A percentile compares a stretch with the other conserved stretches of the same genome.
phyloP scores from a whole-genome alignment of 169 alveolate genomes.

The Fabrea salina region DNA sequence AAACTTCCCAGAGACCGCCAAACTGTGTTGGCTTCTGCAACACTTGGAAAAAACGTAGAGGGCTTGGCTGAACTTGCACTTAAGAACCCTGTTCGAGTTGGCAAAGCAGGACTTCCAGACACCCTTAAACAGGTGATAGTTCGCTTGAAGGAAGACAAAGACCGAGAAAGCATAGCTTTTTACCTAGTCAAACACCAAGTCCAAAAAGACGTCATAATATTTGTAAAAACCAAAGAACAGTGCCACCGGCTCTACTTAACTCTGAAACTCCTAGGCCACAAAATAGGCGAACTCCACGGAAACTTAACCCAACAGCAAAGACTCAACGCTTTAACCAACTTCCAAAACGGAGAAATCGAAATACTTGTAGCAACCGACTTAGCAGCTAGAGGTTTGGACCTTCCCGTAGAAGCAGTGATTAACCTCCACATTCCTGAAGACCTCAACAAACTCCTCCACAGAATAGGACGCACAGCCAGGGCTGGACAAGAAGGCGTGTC shows the following conservation, averaged over 20 bases:
- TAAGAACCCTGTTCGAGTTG: constrained; percentile 50
- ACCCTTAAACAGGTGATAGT: constrained; percentile 14
- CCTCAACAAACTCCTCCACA: constrained; percentile 74
- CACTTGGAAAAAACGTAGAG: constrained; percentile 54
- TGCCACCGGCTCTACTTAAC: constrained; percentile 57
- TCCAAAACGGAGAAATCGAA: constrained; percentile 66
- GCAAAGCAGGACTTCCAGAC: constrained; percentile 35
- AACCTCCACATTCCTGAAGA: constrained; percentile 84
- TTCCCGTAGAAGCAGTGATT: constrained; percentile 84
- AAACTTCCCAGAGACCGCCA: constrained; percentile 54
- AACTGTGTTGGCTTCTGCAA: constrained; percentile 70
- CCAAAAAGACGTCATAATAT: constrained; percentile 57
- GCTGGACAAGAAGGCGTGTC: constrained; percentile 88
- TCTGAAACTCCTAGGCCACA: constrained; percentile 44
- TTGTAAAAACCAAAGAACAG: constrained; percentile 57
- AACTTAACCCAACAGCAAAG: constrained; percentile 68
- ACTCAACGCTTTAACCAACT: constrained; percentile 68
- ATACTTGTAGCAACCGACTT: constrained; percentile 87
- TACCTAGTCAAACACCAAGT: constrained; percentile 36
- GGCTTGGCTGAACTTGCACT: constrained; percentile 54
- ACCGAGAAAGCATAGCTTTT: constrained; percentile 44
- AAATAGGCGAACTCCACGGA: constrained; percentile 73
- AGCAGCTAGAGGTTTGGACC: constrained; percentile 90
- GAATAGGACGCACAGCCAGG: constrained; percentile 94
- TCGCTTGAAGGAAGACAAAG: background rate